These are phyloP conservation scores for Chaetomiaceae sp. DNA, from an alignment of 2,329 filamentous ascomycete species.

Conservation along the genomic window DNA sequence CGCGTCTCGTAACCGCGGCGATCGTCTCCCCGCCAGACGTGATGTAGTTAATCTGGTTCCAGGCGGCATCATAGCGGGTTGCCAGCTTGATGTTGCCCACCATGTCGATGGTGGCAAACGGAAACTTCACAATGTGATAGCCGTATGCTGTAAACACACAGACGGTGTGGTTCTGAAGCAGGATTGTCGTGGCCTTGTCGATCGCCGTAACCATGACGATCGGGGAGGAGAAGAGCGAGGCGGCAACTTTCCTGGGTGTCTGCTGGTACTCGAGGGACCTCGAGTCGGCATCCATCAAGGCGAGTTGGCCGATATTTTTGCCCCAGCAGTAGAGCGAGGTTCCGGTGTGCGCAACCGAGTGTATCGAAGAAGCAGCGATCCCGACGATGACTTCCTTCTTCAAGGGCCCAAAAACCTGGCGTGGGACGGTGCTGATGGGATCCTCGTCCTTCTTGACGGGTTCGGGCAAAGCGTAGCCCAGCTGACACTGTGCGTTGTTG, in stretches of 20 bases:
- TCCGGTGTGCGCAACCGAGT: constrained; percentile 83
- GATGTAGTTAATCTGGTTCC: constrained; percentile 69
- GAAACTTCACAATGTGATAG: constrained; percentile 85
- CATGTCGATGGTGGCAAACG: constrained; percentile 63
- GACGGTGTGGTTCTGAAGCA: constrained; percentile 83
- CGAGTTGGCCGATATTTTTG: constrained; percentile 90
- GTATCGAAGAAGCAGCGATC: constrained; percentile 80
- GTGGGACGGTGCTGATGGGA: constrained; percentile 72
- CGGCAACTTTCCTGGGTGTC: constrained; percentile 79
- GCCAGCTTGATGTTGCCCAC: constrained; percentile 64
- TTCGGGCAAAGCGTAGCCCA: constrained; percentile 74
- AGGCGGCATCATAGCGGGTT: constrained; percentile 57
- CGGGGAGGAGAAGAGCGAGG: constrained; percentile 67
- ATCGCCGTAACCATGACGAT: constrained; percentile 83
- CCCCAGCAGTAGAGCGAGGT: constrained; percentile 88
- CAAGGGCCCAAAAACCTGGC: constrained; percentile 85
- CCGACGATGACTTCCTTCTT: constrained; percentile 82
- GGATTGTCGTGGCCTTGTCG: constrained; percentile 78
- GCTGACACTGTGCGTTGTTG: constrained; percentile 75
- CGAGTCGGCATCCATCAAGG: constrained; percentile 90
- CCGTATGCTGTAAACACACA: constrained; percentile 95
- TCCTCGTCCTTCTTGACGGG: constrained; percentile 70
- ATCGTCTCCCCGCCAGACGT: constrained; percentile 87
- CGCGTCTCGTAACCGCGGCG: constrained; percentile 75
- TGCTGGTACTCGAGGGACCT: constrained; percentile 81